These are phyloP conservation scores for Alternaria hordeiaustralica DNA, from an alignment of 2,329 filamentous ascomycete genomes.

Conservation along the genomic window DNA sequence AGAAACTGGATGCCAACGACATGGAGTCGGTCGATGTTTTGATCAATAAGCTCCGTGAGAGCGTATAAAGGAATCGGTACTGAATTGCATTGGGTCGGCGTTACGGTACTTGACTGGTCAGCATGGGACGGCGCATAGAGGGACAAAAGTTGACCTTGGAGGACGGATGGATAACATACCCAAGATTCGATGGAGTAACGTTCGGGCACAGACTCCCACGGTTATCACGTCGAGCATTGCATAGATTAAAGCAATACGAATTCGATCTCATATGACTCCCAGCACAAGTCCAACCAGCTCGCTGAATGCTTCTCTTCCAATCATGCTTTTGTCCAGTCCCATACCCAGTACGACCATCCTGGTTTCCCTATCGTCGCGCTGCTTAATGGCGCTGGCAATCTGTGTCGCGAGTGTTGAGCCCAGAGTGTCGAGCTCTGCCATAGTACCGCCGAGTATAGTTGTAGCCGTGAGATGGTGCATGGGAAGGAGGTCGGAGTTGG, in stretches of 20 bases:
- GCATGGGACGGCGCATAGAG: conserved; percentile 23
- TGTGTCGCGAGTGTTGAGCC: conserved; percentile 91
- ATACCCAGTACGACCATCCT: conserved; percentile 65
- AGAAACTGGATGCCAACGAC: conserved; percentile 77
- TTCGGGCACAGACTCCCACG: not conserved
- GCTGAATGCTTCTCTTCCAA: conserved; percentile 54
- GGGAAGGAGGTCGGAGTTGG: conserved; percentile 66
- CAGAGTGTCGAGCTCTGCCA: conserved; percentile 77
- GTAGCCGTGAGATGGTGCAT: conserved; percentile 83
- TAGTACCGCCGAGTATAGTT: conserved; percentile 84
- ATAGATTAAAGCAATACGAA: not conserved
- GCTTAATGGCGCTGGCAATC: conserved; percentile 79
- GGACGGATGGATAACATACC: conserved; percentile 7
- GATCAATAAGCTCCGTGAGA: conserved; percentile 65
- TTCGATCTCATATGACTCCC: conserved; percentile 37
- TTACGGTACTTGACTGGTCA: conserved; percentile 29
- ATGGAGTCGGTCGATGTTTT: conserved; percentile 86
- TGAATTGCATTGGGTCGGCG: conserved; percentile 30
- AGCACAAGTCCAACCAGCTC: conserved; percentile 53
- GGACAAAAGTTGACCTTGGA: not conserved
- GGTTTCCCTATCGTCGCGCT: conserved; percentile 69
- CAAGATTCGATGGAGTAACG: not conserved
- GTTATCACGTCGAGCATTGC: conserved; percentile 1
- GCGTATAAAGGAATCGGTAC: conserved; percentile 16
- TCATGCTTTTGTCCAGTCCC: conserved; percentile 61